These are phyloP conservation scores for Penicillium oxalicum DNA, from an alignment of 2,329 filamentous ascomycete species.

Conservation along the genomic window DNA sequence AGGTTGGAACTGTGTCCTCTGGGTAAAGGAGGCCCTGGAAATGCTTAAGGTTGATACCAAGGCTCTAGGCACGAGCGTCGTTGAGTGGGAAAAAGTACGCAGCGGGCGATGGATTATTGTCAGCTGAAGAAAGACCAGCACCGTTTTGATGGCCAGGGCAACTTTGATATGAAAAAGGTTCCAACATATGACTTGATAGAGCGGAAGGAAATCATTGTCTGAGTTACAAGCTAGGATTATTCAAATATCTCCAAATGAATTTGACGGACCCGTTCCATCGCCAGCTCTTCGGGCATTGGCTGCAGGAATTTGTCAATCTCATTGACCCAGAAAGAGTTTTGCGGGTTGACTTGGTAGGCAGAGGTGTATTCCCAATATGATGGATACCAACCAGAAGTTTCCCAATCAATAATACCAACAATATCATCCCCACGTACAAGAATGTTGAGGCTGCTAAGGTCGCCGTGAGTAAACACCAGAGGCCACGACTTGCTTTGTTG, in stretches of 20 bases:
- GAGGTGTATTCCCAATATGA: constrained; percentile 31
- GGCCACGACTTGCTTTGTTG: constrained; percentile 25
- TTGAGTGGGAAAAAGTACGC: constrained; percentile 33
- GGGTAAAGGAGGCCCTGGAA: constrained; percentile 40
- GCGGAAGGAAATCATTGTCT: too few species aligned
- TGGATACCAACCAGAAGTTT: constrained; percentile 30
- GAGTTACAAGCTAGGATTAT: too few species aligned
- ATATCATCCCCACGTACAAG: constrained; percentile 33
- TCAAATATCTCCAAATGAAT: too few species aligned
- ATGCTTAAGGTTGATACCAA: constrained; percentile 23
- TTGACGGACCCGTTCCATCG: too few species aligned
- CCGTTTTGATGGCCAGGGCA: constrained; percentile 36
- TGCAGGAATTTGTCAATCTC: constrained; percentile 39
- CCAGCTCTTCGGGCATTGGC: too few species aligned
- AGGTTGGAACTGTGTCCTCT: constrained; percentile 41
- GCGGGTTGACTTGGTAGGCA: constrained; percentile 38
- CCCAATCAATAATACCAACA: constrained; percentile 39
- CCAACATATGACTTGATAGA: too few species aligned
- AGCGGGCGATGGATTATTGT: constrained; percentile 36
- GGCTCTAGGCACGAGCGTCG: constrained; percentile 27
- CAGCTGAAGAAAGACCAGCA: constrained; percentile 35
- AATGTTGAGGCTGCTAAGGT: constrained; percentile 36
- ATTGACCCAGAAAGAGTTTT: constrained; percentile 35
- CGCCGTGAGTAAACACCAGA: constrained; percentile 38
- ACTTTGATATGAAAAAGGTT: constrained; percentile 25